Evolutionary conservation across 495 filamentous ascomycete genomes (phyloP), one percentile per base, ranked within the genome.

Genomic region (Aspergillus funiculosus): DNA sequence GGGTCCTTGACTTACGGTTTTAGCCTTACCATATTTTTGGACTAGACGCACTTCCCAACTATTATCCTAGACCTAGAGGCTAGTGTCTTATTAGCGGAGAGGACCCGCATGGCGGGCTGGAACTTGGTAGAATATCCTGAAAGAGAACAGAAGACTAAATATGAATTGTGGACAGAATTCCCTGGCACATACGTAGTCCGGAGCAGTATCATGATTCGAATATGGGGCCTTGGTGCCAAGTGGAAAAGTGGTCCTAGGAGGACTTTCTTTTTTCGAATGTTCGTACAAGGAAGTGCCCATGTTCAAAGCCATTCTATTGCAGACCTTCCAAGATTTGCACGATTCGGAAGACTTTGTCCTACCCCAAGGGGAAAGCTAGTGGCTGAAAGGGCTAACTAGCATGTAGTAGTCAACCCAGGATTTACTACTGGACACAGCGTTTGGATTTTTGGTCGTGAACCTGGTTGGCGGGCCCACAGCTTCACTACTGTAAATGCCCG

Each of bases 391-490:
- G 26, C 38, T 32, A 43, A 32, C 24, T 32, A 43, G 38, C 24
- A 22, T 40, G 39, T n/a, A n/a, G 32, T 17, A 27, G 19, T 32
- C 13, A 35, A 39, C 35, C 28, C 17, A 46, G 41, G 28, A 30
- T 48, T 25, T 32, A 25, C 14, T 34, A 22, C 34, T 31, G 35
- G 14, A 25, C 17, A 25, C 31, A 32, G 31, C 17, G 17, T 19
- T 39, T 39, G 15, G 36, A 14, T 34, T 20, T 38, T 40, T 11
- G 21, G 30, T 37, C 35, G 31, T 26, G 43, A 54, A 54, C 51
- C 53, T 48, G 57, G 57, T 54, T 54, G 48, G 31, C 45, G 53
- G 53, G 51, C 22, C 39, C 22, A 48, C 46, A 43, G 48, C 50
- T 49, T 32, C 26, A 46, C n/a, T n/a, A n/a, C n/a, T n/a, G n/a